Base-by-base conservation (phyloP, 1,284 basidiomycete species). In the Malassezia sp. region DNA sequence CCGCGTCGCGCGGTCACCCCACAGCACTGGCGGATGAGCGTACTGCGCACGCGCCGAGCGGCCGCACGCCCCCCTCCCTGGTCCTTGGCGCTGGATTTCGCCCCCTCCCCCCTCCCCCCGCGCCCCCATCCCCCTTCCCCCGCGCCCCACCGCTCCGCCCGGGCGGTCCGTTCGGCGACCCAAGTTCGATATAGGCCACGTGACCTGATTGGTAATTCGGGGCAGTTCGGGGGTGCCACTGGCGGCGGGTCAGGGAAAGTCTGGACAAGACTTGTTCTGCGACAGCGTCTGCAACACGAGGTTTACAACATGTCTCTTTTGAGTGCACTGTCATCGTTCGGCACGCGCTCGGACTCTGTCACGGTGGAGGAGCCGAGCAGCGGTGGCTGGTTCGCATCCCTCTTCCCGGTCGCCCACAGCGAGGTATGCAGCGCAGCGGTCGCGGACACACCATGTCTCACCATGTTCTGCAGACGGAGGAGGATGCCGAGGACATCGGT, bases 321-420 rank as follows among this genome's bases (percentile, higher is more conserved):
- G 28, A 24, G 36, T 34, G 43, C 48, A 15, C 24, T 50, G 22
- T 23, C 30, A n/a, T 36, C 26, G 29, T 38, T 44, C 26, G 48
- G 31, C 38, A 29, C 38, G 15, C 23, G 36, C 20, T 35, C 48
- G 24, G 17, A 26, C 10, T 21, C 40, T 17, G 28, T 24, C 18
- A 14, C n/a, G 6, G 31, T 15, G 9, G 42, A 50, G 39, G 37
- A 26, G 28, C 23, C 42, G 12, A 24, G 32, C 14, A 12, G 26
- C 30, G 46, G 54, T 37, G 49, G 47, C 44, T 60, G 61, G 52
- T 54, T 58, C 56, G 49, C 53, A 38, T 53, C 56, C 27, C 39
- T 64, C 30, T 37, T 64, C 34, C 60, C 61, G 22, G 51, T 54
- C 22, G 58, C 40, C 34, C 53, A 59, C 53, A 55, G 53, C 54